Evolutionary conservation across 2,329 filamentous ascomycete genomes (phyloP), one percentile per base, ranked within the genome.

Genomic region (Arthrinium puccinioides): DNA sequence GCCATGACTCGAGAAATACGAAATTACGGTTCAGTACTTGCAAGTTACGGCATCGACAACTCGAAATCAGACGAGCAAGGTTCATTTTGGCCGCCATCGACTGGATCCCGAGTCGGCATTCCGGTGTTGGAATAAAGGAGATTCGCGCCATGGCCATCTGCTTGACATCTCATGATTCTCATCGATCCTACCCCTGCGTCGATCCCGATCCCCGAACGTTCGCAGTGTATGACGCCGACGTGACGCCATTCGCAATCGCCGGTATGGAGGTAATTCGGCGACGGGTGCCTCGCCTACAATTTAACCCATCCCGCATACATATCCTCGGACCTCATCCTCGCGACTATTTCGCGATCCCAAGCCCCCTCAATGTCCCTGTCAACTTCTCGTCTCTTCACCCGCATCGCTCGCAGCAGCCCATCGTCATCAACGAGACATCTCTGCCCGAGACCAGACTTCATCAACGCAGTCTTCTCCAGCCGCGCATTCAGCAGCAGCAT

Each of bases 161-260:
- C n/a, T n/a, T n/a, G n/a, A n/a, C n/a, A n/a, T n/a, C n/a, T n/a
- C n/a, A n/a, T n/a, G n/a, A n/a, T n/a, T n/a, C n/a, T n/a, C n/a
- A n/a, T n/a, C n/a, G n/a, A n/a, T n/a, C n/a, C n/a, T n/a, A 39
- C 27, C 38, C 38, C 32, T 39, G 38, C 32, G 38, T 25, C 27
- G 38, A 39, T 39, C 38, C 38, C 28, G 38, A 21, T 2, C 2
- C 8, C 19, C 13, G 31, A 15, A 9, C 13, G 18, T 18, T 8
- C 10, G 13, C 10, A 23, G 30, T 40, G 38, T 27, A 40, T 40
- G 33, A 40, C 38, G 38, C 32, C 18, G 15, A 13, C 20, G 38
- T 40, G 38, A 40, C 33, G 38, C 21, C 35, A 36, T 36, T 28
- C 32, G 9, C 8, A 15, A 30, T 30, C 9, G n/a, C n/a, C n/a